Evolutionary conservation across 345 rosid species (phyloP), one percentile per base, ranked within the genome.

Genomic region (Gossypium herbaceum): DNA sequence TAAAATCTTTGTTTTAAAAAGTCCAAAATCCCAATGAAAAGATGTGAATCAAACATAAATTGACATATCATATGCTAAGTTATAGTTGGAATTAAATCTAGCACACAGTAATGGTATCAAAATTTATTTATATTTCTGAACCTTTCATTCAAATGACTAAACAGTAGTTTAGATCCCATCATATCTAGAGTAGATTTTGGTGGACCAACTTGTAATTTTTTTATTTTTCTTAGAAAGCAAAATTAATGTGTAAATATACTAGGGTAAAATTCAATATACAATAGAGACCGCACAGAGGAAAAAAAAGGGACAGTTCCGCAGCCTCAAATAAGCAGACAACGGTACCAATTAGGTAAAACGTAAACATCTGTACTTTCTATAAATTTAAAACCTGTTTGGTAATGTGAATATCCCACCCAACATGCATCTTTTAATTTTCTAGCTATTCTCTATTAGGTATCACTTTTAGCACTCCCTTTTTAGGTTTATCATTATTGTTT

Each of bases 271-370:
- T 34, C 41, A 5, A 34, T 34, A 34, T 34, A 34, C 41, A 34
- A 34, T 34, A 34, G 41, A 34, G 7, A 34, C 41, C 0, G 41
- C 7, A 34, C 7, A 34, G 7, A 5, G 41, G 41, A 1, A 5
- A 34, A 34, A 34, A 5, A 5, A 5, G 7, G 7, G 41, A 10
- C 50, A 45, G 13, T 10, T 7, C 19, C 75, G 25, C 3, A 0
- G 11, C 19, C 60, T 24, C 13, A 13, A 56, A 13, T n/a, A 62
- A 47, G 50, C 56, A 34, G 75, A 74, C 71, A 67, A 51, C 60
- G 39, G 59, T 27, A 69, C 75, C 76, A 59, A 73, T 59, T 79
- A 64, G 84, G 84, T 78, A 60, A 72, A 39, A 73, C 10, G 82
- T 66, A 5, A 57, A 55, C 73, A 75, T 84, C 83, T 41, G 4